These are phyloP conservation scores for Acer saccharum DNA, from an alignment of 345 rosid species.

Conservation along the genomic window DNA sequence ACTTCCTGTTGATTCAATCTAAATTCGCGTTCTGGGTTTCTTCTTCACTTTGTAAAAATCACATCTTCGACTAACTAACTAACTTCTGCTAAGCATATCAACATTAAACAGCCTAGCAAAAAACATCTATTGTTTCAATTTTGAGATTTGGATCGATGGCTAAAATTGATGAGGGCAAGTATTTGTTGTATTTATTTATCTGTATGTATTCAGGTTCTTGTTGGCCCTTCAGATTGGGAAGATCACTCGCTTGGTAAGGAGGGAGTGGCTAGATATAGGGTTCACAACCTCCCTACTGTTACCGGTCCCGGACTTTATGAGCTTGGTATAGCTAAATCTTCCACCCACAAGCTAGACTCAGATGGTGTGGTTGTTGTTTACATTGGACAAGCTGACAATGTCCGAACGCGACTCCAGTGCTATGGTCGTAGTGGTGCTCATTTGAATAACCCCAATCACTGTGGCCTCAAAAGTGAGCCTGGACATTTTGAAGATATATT, in stretches of 20 bases:
- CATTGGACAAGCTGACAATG: slow-evolving; percentile 88
- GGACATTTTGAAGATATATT: slow-evolving; percentile 60
- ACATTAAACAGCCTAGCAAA: neutral
- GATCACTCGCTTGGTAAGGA: slow-evolving; percentile 61
- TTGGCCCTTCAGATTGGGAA: slow-evolving; percentile 82
- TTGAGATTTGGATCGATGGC: neutral
- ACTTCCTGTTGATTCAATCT: neutral
- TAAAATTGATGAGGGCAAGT: neutral
- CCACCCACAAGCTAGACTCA: slow-evolving; percentile 40
- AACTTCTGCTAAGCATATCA: neutral
- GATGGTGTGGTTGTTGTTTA: slow-evolving; percentile 54
- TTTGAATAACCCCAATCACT: slow-evolving; percentile 32
- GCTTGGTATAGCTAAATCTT: slow-evolving; percentile 53
- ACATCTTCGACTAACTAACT: neutral
- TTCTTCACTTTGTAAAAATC: neutral
- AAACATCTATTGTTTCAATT: neutral
- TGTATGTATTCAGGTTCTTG: slow-evolving; percentile 46
- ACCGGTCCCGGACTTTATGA: slow-evolving; percentile 73
- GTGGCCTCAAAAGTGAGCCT: slow-evolving; percentile 22
- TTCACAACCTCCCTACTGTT: slow-evolving; percentile 62
- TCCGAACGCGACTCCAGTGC: slow-evolving; percentile 71
- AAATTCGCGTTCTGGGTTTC: neutral
- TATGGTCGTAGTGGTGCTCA: slow-evolving; percentile 89
- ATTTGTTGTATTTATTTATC: neutral
- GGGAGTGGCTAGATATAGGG: slow-evolving; percentile 74